Conservation (phyloP, 345 rosid genomes). For the Citrus medica region DNA sequence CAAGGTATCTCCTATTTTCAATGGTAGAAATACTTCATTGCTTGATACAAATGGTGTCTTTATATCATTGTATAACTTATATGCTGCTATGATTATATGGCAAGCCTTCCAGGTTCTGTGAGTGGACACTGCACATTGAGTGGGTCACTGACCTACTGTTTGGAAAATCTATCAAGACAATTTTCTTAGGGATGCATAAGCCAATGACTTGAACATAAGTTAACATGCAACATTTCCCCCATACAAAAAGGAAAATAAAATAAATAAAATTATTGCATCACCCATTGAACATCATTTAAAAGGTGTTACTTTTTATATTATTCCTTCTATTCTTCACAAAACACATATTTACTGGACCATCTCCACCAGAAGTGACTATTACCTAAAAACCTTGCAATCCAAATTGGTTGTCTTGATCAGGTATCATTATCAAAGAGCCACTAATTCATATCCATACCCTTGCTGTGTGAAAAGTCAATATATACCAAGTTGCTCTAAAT, state of each 20-base stretch:
- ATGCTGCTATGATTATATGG: not conserved
- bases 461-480: not conserved
- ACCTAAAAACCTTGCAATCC: not conserved
- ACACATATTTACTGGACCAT: not conserved
- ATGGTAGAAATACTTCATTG: not conserved
- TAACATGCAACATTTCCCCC: not conserved
- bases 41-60: not conserved
- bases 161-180: not conserved
- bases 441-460: not conserved
- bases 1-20: slow-evolving; percentile 26
- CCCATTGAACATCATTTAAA: not conserved
- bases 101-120: not conserved
- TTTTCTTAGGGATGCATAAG: not conserved
- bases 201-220: not conserved
- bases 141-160: not conserved
- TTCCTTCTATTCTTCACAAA: not conserved
- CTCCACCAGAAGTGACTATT: not conserved
- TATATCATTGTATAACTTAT: not conserved
- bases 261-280: not conserved
- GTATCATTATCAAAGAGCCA: not conserved
- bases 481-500: not conserved
- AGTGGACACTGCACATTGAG: not conserved
- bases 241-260: not conserved
- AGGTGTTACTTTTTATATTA: too few species aligned
- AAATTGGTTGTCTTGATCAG: not conserved